Base-by-base conservation (phyloP, 495 filamentous ascomycete genomes). In the Penicillium lividum region DNA sequence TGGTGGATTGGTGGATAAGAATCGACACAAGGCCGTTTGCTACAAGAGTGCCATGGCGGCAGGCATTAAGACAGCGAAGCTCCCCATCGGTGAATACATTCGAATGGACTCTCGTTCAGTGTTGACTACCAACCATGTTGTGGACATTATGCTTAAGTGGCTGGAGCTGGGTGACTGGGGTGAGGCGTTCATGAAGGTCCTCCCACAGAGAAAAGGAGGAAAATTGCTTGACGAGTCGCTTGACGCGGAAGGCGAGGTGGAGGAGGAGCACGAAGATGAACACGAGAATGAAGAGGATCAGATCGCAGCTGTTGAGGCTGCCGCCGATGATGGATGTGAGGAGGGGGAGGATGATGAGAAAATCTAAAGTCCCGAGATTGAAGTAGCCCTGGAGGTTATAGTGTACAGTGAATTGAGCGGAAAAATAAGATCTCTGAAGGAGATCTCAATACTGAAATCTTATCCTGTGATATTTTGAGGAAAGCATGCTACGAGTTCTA, bases 81-180 rank as follows among this genome's bases (percentile, higher is more conserved):
- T 99, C 25, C 94, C 94, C 0, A 97, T 99, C 65, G 89, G 91
- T 3, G 85, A 98, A 16, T 98, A 89, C 62, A 87, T 99, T 79
- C 79, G 89, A 52, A 95, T 99, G 91, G 75, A 84, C 29, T 90
- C 86, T 57, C 84, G 94, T 13, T 82, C 84, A 56, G 88, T 99
- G 3, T 73, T 99, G 44, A 85, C 92, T 6, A 96, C 92, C 11
- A 98, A 98, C 66, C 94, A 99, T 66, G 94, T 99, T 0, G 80
- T 89, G 43, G 94, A 98, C 71, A 98, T 99, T 59, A 97, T 99
- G 90, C 68, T 94, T 30, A 84, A 86, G 57, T 99, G 94, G 90
- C 63, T 99, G 53, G 90, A 96, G 61, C 79, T 82, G 29, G 87
- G 89, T 0, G 88, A 98, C 69, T 99, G 94, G 94, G 91, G 87